These are phyloP conservation scores for Ascochyta fabae DNA, from an alignment of 2,329 filamentous ascomycete genomes.

Conservation along the genomic window DNA sequence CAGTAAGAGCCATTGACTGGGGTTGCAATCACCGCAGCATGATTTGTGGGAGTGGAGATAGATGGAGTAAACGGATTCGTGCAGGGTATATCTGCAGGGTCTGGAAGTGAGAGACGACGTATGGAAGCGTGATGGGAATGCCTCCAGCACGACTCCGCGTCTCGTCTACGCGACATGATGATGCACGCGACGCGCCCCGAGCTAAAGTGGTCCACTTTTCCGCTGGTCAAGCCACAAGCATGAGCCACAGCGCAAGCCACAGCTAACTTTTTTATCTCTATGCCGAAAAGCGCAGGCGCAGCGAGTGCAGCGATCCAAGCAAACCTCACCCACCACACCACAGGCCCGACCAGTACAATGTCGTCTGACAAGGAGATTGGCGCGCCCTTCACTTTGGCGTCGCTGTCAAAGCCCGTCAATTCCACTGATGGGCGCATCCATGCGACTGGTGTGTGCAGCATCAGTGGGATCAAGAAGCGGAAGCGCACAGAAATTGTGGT, in stretches of 20 bases:
- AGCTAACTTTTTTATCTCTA: conserved; percentile 2
- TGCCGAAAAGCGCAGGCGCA: conserved; percentile 22
- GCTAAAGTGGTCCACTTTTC: conserved; percentile 14
- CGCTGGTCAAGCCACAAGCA: neutral
- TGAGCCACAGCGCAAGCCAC: conserved; percentile 2
- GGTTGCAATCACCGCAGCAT: conserved; percentile 6
- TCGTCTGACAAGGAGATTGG: conserved; percentile 47
- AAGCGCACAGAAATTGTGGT: conserved; percentile 68
- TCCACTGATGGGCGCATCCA: conserved; percentile 49
- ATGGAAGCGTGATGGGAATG: conserved; percentile 5
- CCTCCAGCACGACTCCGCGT: neutral
- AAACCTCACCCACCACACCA: conserved; percentile 23
- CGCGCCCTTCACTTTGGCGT: conserved; percentile 51
- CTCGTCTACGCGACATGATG: conserved; percentile 13
- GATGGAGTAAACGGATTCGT: neutral
- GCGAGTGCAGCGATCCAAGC: conserved; percentile 28
- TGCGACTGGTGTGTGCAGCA: conserved; percentile 58
- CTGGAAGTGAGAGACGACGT: neutral
- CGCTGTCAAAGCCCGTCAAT: conserved; percentile 53
- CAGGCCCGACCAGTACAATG: conserved; percentile 43
- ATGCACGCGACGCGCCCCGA: conserved; percentile 21
- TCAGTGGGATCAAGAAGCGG: conserved; percentile 63
- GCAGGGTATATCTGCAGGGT: neutral
- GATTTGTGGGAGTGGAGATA: neutral
- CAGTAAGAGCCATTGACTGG: conserved; percentile 46